Evolutionary conservation across 1,284 basidiomycete species (phyloP), one percentile per base, ranked within the genome.

Genomic region (Tetrapyrgos nigripes): DNA sequence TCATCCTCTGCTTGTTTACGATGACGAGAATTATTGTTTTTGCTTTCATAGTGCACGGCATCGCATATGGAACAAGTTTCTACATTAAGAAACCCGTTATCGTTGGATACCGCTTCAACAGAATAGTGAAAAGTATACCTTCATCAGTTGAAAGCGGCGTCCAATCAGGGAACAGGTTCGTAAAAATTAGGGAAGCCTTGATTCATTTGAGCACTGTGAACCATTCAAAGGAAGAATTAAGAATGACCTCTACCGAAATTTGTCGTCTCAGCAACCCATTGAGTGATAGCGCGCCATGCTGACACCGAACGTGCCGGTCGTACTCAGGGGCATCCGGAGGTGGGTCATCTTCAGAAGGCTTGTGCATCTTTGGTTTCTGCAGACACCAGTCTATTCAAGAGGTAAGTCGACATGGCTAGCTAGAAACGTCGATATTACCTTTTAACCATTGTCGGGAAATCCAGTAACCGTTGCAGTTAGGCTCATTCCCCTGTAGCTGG

Each of bases 381-480:
- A 85, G 72, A 68, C 78, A 79, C 92, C 92, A 94, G 66, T 92
- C 92, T 92, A 58, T 26, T n/a, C n/a, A n/a, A n/a, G n/a, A n/a
- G n/a, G n/a, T n/a, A n/a, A n/a, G n/a, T n/a, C n/a, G 49, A 45
- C 29, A 62, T 51, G 53, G 19, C 35, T 17, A n/a, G 10, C 35
- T 23, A 31, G 21, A 31, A 50, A 53, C 13, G 35, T 43, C n/a
- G n/a, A n/a, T n/a, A n/a, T n/a, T 62, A 89, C 92, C 91, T 82
- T 82, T 89, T 3, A 91, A 68, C 92, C 92, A 94, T 11, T 74
- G 69, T 66, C 88, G 91, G 1, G 92, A 93, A 66, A 93, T 84
- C 87, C 88, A 92, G 67, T 80, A 87, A 11, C 83, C 83, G n/a
- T 67, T 63, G 28, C 74, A 73, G 51, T 80, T 79, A 19, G 77